Conservation (phyloP, 1,139 yeast genomes). For the Yamadazyma conglobata region DNA sequence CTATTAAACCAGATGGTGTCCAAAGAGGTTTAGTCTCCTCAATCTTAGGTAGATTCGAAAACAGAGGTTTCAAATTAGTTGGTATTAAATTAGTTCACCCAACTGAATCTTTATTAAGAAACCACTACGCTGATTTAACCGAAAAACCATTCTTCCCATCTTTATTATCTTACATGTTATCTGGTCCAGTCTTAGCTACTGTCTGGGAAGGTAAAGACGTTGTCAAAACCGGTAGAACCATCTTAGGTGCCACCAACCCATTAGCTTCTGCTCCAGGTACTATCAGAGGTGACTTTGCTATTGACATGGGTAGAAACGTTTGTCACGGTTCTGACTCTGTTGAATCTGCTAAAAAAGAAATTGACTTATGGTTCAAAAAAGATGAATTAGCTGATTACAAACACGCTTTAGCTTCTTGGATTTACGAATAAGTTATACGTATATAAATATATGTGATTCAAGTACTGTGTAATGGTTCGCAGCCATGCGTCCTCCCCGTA, state of each 20-base stretch:
- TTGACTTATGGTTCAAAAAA: constrained; percentile 95
- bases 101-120: constrained; percentile 80
- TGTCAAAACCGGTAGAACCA: constrained; percentile 96
- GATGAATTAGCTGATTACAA: constrained; percentile 95
- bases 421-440: constrained; percentile 76
- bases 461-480: no score
- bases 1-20: constrained; percentile 99
- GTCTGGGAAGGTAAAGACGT: constrained; percentile 99
- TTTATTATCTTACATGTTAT: constrained; percentile 90
- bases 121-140: constrained; percentile 95
- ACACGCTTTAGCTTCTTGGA: constrained; percentile 80
- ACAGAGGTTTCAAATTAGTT: constrained; percentile 96
- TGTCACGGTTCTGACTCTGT: constrained; percentile 99
- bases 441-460: no score
- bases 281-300: constrained; percentile 96
- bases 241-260: constrained; percentile 99
- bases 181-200: constrained; percentile 98
- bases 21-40: constrained; percentile 95
- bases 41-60: constrained; percentile 91
- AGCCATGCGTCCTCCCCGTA: no score
- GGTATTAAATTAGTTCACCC: constrained; percentile 92
- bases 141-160: constrained; percentile 97
- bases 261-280: constrained; percentile 97
- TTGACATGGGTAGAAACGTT: constrained; percentile 99
- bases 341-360: constrained; percentile 96